Evolutionary conservation across 148 eudicot species (phyloP), one percentile per base, ranked within the genome.

Genomic region (Rhododendron williamsianum): DNA sequence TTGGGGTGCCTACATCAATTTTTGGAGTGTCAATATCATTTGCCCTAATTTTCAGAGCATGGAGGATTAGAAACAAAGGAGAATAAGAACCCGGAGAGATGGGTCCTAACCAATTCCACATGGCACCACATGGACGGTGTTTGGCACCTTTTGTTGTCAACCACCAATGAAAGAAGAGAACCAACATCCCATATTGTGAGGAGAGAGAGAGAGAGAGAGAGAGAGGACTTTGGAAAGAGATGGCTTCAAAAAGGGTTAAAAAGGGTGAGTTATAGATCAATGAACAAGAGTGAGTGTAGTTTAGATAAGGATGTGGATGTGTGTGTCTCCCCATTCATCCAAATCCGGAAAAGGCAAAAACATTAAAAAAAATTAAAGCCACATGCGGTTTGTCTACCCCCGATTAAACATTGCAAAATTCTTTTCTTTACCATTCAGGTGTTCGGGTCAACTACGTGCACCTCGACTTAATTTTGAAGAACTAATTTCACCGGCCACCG

Each of bases 91-190:
- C 0, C 7, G 0, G 41, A 12, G 38, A 30, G 76, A 13, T 33
- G 76, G 19, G 38, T 30, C 19, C 76, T 13, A 67, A 30, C 38
- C 38, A 30, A 30, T 30, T 13, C 76, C 76, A 71, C 41, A 30
- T 71, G 76, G 76, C 73, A 67, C 73, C 74, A 27, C 74, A 69
- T 69, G 74, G 76, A 30, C 76, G 76, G 41, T 71, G 76, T 16
- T 71, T 4, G 9, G 16, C 2, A 13, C 76, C 76, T 33, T 71
- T 33, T 27, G 76, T 30, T 71, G 41, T 71, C 76, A 71, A 30
- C 76, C 76, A 33, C 76, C 76, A 33, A 33, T 71, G 19, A 33
- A 71, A 30, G 76, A 71, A 30, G 6, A 30, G 76, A 71, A 71
- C 76, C 19, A 27, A 33, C 21, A 30, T 71, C 21, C 76, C 19